Conservation (phyloP, 176 grass and related monocot genomes). For the Musa troglodytarum region DNA sequence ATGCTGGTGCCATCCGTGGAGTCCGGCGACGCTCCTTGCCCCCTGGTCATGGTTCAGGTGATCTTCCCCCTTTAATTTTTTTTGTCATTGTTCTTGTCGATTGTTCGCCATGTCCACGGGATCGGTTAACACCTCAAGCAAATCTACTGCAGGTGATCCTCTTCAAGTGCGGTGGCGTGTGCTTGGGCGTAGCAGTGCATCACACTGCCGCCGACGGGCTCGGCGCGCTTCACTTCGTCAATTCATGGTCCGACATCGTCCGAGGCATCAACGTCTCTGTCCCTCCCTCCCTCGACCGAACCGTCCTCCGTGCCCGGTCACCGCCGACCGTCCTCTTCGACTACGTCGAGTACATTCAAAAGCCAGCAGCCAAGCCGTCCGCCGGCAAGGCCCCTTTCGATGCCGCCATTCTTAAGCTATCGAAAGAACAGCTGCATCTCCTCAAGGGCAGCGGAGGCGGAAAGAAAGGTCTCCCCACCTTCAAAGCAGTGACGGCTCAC, state of each 20-base stretch:
- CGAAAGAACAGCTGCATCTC: constrained; percentile 26
- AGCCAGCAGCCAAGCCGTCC: not conserved
- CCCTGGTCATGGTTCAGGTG: constrained; percentile 38
- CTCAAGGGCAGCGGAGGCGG: constrained; percentile 31
- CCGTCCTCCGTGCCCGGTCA: constrained; percentile 37
- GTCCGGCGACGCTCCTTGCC: constrained; percentile 14
- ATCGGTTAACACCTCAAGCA: not conserved
- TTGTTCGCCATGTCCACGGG: too few relatives aligned
- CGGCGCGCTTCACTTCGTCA: constrained; percentile 37
- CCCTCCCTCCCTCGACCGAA: constrained; percentile 38
- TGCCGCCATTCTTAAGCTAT: constrained; percentile 30
- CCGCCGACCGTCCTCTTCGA: constrained; percentile 30
- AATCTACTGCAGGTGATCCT: constrained; percentile 35
- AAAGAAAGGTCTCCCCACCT: constrained; percentile 31
- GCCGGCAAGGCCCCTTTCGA: not conserved
- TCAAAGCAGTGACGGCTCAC: constrained; percentile 48
- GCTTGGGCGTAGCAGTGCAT: constrained; percentile 36
- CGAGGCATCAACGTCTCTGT: not conserved
- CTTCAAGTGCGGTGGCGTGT: constrained; percentile 47
- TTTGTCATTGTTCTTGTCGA: not conserved
- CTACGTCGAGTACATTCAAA: constrained; percentile 45
- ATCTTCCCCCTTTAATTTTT: not conserved
- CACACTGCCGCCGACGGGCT: constrained; percentile 41
- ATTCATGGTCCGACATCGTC: constrained; percentile 33
- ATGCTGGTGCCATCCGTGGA: constrained; percentile 35